Base-by-base conservation (phyloP, 2,329 filamentous ascomycete species). In the Zymoseptoria brevis region DNA sequence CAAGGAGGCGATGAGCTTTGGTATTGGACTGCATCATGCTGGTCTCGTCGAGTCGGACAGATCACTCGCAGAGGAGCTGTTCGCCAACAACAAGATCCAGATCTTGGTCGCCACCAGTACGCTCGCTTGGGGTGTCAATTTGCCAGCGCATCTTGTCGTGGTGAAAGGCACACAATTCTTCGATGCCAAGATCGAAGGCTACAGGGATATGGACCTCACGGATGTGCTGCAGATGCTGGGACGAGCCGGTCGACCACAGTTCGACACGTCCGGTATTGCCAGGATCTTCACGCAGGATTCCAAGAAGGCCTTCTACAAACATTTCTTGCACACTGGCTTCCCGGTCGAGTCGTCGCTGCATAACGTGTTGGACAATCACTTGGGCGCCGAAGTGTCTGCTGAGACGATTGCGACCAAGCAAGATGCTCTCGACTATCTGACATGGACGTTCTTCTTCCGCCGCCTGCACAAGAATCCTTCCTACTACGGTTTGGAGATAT, bases 361-460 rank as follows among this genome's bases (percentile, higher is more conserved):
- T 75, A 96, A 95, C 19, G 94, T 97, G 0, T 80, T 99, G 7
- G 93, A 97, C 75, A 96, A 99, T 77, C 95, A 99, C 81, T 81
- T 99, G 73, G 88, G 91, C 62, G 94, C 94, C 60, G 94, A 99
- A 76, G 86, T 97, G 5, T 96, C 92, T 0, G 90, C 94, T 0
- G 92, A 90, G 66, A 99, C 94, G 0, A 89, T 99, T 55, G 80
- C 87, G 30, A 96, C 91, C 8, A 96, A 96, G 75, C 94, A 99
- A 75, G 94, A 99, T 75, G 94, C 94, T 0, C 82, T 99, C 3
- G 95, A 99, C 74, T 99, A 99, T 71, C 77, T 99, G 56, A 99
- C 94, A 0, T 99, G 95, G 94, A 99, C 95, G 0, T 99, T 99
- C 79, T 99, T 99, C 83, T 99, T 99, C 82, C 85, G 95, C 2